phyloP scores from a whole-genome alignment of 441 rosid species.

The Viola pubescens region DNA sequence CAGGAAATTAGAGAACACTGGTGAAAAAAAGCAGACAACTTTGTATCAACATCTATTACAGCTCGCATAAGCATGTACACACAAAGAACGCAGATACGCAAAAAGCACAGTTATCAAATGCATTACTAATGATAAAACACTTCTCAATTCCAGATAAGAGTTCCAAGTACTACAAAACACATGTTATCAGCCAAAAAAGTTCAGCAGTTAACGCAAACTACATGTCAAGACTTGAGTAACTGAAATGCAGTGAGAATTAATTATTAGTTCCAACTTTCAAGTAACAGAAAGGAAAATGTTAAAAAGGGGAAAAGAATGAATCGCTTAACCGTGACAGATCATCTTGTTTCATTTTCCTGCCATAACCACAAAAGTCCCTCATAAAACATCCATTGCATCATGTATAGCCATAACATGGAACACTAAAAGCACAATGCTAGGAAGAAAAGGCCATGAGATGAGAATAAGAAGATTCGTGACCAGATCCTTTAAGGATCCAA shows the following conservation, averaged over 20 bases:
- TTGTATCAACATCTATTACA: too few relatives aligned
- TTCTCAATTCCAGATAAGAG: too few relatives aligned
- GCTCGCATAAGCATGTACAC: too few relatives aligned
- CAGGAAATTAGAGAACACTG: too few relatives aligned
- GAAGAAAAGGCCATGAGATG: background rate
- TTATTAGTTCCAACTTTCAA: background rate
- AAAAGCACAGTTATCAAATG: too few relatives aligned
- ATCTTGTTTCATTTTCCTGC: background rate
- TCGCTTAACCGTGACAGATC: too few relatives aligned
- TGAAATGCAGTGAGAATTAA: background rate
- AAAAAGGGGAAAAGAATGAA: too few relatives aligned
- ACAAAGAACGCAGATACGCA: too few relatives aligned
- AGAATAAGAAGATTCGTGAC: background rate
- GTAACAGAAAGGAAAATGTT: background rate
- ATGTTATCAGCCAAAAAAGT: too few relatives aligned
- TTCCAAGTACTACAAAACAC: too few relatives aligned
- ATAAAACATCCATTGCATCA: background rate
- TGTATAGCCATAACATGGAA: background rate
- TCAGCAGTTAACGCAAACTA: background rate
- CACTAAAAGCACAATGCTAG: background rate
- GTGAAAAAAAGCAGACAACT: too few relatives aligned
- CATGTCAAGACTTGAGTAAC: background rate
- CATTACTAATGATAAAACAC: too few relatives aligned
- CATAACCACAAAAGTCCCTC: conserved; percentile 1
- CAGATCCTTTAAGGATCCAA: background rate